Base-by-base conservation (phyloP, 108 stramenopile genomes). In the Nitzschia putrida region DNA sequence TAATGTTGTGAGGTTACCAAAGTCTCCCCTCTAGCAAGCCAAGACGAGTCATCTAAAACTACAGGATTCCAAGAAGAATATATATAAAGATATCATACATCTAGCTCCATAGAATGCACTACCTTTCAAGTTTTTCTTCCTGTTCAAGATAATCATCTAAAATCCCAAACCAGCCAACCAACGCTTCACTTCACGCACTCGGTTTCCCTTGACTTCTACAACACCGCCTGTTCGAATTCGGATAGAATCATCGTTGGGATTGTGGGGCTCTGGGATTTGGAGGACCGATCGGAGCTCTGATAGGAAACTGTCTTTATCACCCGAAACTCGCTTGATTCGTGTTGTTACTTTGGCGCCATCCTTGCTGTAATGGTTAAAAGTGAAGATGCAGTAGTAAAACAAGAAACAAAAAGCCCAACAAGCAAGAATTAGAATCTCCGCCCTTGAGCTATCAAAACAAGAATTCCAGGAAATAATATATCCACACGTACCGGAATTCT, bases 81-180 rank as follows among this genome's bases (percentile, higher is more conserved):
- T 34, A 34, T 34, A 34, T 34, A 34, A 34, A 34, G 29, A 34
- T 34, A 34, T 34, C 29, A 34, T 34, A 34, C 29, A 34, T 34
- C 29, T 34, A 34, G 29, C 29, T 34, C 29, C 29, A 34, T 34
- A 34, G 29, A 34, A 34, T 34, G 29, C 29, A 34, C 29, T 34
- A 34, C 29, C 29, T 34, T 34, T 34, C 29, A 4, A 34, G 29
- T 34, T 34, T n/a, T 34, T 34, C 29, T 34, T 34, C 4, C 29
- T 34, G 29, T 34, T 34, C 29, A 34, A 49, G 14, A 18, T 49
- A 16, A 16, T 49, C 47, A 25, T 20, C 69, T 85, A 94, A 72
- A 94, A 94, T 23, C 93, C 93, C 69, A 94, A 83, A 24, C 85
- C 86, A 8, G 88, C 88, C 60, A 94, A 66, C 93, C 93, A 94